Evolutionary conservation across 495 filamentous ascomycete genomes (phyloP).

Genomic region (Pyrenula massariospora): DNA sequence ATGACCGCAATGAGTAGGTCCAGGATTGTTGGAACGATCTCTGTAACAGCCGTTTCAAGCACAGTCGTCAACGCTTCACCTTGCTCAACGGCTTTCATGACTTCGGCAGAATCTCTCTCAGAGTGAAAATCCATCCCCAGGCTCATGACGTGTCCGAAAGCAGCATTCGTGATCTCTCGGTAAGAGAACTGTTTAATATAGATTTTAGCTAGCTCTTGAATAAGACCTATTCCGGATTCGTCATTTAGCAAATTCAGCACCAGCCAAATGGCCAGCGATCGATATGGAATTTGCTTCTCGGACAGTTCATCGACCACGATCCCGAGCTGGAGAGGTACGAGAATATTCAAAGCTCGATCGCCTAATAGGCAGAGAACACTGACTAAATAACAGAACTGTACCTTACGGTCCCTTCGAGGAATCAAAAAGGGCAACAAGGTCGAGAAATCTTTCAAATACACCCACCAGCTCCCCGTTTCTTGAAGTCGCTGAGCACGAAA

Average conservation of each 20-base stretch:
- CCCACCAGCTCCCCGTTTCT: neutral
- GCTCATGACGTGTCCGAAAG: slow-evolving; percentile 13
- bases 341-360: slow-evolving; percentile 47
- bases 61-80: slow-evolving; percentile 7
- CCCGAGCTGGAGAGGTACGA: slow-evolving; percentile 57
- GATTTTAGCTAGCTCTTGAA: slow-evolving; percentile 7
- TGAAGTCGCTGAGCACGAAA: neutral
- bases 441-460: slow-evolving; percentile 10
- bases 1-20: slow-evolving; percentile 4
- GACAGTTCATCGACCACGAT: slow-evolving; percentile 47
- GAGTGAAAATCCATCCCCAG: slow-evolving; percentile 1
- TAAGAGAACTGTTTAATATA: slow-evolving; percentile 12
- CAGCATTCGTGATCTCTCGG: slow-evolving; percentile 11
- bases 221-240: slow-evolving; percentile 1
- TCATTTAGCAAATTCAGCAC: slow-evolving; percentile 12
- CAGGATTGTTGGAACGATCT: neutral
- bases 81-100: slow-evolving; percentile 12
- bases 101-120: slow-evolving; percentile 1
- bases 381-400: slow-evolving; percentile 44
- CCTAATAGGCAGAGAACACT: slow-evolving; percentile 50
- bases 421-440: slow-evolving; percentile 56
- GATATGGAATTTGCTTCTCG: slow-evolving; percentile 41
- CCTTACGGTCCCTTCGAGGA: slow-evolving; percentile 40
- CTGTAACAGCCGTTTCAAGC: slow-evolving; percentile 4
- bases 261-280: slow-evolving; percentile 39